Evolutionary conservation across 192 early-diverging fungal genomes (phyloP), one percentile per base, ranked within the genome.

Genomic region (Backusella psychrophila): DNA sequence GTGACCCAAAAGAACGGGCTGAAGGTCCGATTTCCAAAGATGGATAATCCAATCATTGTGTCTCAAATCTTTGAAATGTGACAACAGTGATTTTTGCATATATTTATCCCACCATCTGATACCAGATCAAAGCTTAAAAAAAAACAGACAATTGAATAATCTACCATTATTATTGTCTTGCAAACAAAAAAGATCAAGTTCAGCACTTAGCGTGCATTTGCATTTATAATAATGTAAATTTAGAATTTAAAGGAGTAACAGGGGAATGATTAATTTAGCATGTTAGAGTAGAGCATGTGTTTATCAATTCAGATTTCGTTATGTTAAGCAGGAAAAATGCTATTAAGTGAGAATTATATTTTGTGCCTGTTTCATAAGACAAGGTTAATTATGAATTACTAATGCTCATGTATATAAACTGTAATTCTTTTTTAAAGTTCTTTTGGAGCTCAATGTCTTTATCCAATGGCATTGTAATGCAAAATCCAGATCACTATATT

Each of bases 71-170:
- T 53, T 29, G 26, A 63, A 63, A 63, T 63, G 26, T 59, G 23
- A 59, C 53, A 59, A 59, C 53, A 19, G 6, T 23, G 21, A 4
- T 59, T 59, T 29, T 59, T 59, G n/a, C 23, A 26, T 23, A 59
- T 59, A 59, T 59, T 59, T 59, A 59, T 59, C 53, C 53, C 53
- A 59, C 53, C 53, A 59, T 59, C 53, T 59, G 53, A 59, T 59
- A 59, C 23, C 53, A 59, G 53, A 59, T 59, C 23, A 59, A 59
- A 59, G 53, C 53, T 59, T 59, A 59, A 59, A 63, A 63, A 26
- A 63, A 63, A 63, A 29, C 1, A 63, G 23, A 63, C 26, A 63
- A 63, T 29, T 63, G 29, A 33, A 63, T 63, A 63, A 26, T 63
- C 26, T 29, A 14, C 56, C 56, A 26, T 56, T 23, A 56, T 56